phyloP scores from a whole-genome alignment of 148 eudicot species.

The Rheum nobile region DNA sequence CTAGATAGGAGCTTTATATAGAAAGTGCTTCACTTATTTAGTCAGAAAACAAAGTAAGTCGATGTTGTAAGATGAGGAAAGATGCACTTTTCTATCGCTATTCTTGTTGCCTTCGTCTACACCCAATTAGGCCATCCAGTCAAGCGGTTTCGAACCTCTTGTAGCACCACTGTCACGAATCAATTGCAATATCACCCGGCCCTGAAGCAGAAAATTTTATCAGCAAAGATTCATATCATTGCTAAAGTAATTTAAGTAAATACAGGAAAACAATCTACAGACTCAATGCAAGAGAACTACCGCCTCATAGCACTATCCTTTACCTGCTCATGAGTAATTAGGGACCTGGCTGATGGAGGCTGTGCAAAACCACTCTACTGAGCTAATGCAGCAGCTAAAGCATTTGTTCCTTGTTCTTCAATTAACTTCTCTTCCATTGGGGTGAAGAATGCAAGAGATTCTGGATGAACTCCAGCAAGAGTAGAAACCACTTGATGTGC shows the following conservation, averaged over 20 bases:
- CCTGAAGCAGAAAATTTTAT: constrained; percentile 39
- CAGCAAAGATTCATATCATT: not conserved
- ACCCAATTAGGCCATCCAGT: no score
- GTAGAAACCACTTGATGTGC: constrained; percentile 85
- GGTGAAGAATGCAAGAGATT: constrained; percentile 69
- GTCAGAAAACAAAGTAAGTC: no score
- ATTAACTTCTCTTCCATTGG: constrained; percentile 79
- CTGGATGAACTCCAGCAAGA: constrained; percentile 78
- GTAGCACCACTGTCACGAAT: constrained; percentile 46
- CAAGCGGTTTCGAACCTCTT: no score
- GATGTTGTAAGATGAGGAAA: no score
- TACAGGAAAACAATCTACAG: not conserved
- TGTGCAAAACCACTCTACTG: constrained; percentile 87
- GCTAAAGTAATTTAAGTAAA: not conserved
- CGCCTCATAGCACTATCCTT: not conserved
- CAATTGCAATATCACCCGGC: constrained; percentile 81
- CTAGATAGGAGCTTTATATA: no score
- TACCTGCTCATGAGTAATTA: constrained; percentile 92
- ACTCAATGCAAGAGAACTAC: not conserved
- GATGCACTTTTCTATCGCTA: no score
- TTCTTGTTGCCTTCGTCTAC: no score
- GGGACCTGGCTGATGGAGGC: constrained; percentile 93
- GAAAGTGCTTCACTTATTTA: no score
- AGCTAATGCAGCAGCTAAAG: constrained; percentile 98
- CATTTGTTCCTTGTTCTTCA: constrained; percentile 59